Percentiles rank a stretch among this genome's conserved stretches.
phyloP scores from a whole-genome alignment of 768 basidiomycete genomes.

The Pleurotus tuoliensis region DNA sequence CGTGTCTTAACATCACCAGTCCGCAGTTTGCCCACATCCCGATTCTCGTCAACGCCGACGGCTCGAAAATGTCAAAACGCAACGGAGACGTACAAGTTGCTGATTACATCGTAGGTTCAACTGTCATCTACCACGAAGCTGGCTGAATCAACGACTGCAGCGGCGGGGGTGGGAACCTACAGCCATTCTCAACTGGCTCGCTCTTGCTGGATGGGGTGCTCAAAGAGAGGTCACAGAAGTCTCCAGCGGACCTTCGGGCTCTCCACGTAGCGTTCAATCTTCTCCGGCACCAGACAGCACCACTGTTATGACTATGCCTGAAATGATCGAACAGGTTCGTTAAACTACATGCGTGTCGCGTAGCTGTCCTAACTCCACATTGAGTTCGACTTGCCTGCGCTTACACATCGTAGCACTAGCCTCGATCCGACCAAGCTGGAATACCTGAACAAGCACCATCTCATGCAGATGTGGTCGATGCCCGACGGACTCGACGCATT shows the following conservation, averaged over 20 bases:
- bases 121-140: background rate
- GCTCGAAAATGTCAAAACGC: slow-evolving; percentile 93
- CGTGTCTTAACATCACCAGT: slow-evolving; percentile 61
- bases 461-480: slow-evolving; percentile 52
- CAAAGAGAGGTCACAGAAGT: slow-evolving; percentile 36
- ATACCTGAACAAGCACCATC: slow-evolving; percentile 85
- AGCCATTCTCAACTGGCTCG: slow-evolving; percentile 90
- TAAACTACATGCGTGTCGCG: too few species aligned
- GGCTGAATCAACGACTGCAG: slow-evolving; percentile 32
- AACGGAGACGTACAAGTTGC: slow-evolving; percentile 85
- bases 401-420: slow-evolving; percentile 83
- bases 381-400: slow-evolving; percentile 70
- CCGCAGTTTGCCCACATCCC: slow-evolving; percentile 93
- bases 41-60: slow-evolving; percentile 83
- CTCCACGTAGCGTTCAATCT: slow-evolving; percentile 14
- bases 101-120: slow-evolving; percentile 70
- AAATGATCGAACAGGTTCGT: slow-evolving; percentile 58
- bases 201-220: slow-evolving; percentile 90
- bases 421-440: slow-evolving; percentile 79
- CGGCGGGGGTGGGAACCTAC: slow-evolving; percentile 85
- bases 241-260: slow-evolving; percentile 15
- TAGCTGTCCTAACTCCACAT: background rate
- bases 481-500: slow-evolving; percentile 49
- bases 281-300: slow-evolving; percentile 62
- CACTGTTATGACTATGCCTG: slow-evolving; percentile 54